phyloP scores from a whole-genome alignment of 495 filamentous ascomycete genomes.

The Penicillium cinerascens region DNA sequence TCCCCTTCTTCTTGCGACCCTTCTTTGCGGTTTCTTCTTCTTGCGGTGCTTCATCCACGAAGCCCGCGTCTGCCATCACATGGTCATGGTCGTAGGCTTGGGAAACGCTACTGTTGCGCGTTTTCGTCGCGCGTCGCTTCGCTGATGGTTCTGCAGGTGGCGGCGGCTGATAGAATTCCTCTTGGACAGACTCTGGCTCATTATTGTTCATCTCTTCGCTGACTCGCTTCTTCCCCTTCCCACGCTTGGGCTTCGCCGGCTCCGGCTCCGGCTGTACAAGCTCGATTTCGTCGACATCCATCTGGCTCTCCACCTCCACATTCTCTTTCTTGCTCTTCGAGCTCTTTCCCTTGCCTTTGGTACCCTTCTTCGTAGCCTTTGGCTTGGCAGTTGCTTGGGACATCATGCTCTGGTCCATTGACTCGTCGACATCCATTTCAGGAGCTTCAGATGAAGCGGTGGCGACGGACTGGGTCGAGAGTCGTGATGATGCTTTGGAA shows the following conservation, averaged over 20 bases:
- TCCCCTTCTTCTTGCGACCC: conserved; percentile 39
- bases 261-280: conserved; percentile 30
- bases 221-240: conserved; percentile 60
- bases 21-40: conserved; percentile 33
- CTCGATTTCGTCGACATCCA: conserved; percentile 30
- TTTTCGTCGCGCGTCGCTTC: conserved; percentile 62
- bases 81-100: conserved; percentile 18
- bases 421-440: conserved; percentile 54
- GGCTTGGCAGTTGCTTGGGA: conserved; percentile 50
- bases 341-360: conserved; percentile 37
- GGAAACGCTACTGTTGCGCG: conserved; percentile 43
- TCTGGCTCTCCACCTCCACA: conserved; percentile 43
- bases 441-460: conserved; percentile 52
- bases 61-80: conserved; percentile 21
- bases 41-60: conserved; percentile 19
- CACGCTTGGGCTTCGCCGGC: conserved; percentile 39
- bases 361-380: conserved; percentile 49
- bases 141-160: conserved; percentile 53
- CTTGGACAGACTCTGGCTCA: conserved; percentile 25
- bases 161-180: conserved; percentile 11
- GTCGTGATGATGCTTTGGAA: conserved; percentile 63
- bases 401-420: conserved; percentile 64
- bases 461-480: conserved; percentile 64
- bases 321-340: conserved; percentile 59
- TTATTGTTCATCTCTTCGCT: conserved; percentile 59